Percentiles rank a stretch among this genome's conserved stretches.
Conservation (phyloP, 805 yeast species). For the Nakazawaea anatomiae region DNA sequence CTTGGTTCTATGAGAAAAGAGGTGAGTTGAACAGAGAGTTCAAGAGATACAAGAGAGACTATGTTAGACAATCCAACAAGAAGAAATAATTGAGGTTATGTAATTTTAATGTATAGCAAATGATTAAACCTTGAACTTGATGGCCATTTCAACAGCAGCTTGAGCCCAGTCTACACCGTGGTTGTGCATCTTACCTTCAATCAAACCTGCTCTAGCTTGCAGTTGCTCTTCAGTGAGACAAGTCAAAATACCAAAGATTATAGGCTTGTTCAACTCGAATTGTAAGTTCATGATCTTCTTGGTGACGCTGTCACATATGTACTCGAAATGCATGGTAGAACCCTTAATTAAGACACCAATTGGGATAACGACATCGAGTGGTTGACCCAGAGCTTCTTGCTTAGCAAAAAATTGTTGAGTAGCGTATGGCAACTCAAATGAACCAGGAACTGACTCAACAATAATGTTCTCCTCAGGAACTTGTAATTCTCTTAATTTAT, state of each 20-base stretch:
- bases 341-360: conserved; percentile 96
- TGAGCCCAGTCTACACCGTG: conserved; percentile 99
- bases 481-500: conserved; percentile 53
- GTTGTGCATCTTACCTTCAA: conserved; percentile 74
- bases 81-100: conserved; percentile 16
- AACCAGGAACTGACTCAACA: conserved; percentile 88
- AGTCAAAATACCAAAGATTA: conserved; percentile 90
- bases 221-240: conserved; percentile 95
- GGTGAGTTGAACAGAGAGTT: conserved; percentile 75
- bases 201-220: conserved; percentile 81
- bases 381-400: conserved; percentile 33
- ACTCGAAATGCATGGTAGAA: conserved; percentile 96
- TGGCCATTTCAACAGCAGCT: conserved; percentile 94
- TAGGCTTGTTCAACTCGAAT: conserved; percentile 63
- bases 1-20: conserved; percentile 78
- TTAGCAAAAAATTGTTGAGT: conserved; percentile 47
- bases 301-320: conserved; percentile 87
- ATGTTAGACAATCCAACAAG: conserved; percentile 51
- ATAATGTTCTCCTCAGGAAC: conserved; percentile 73
- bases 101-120: background rate
- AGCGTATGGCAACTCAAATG: conserved; percentile 89
- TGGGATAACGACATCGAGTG: conserved; percentile 83
- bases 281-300: conserved; percentile 81
- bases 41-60: conserved; percentile 72
- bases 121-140: conserved; percentile 27